These are phyloP conservation scores for Peniophora sp. DNA, from an alignment of 1,284 basidiomycete genomes.

Conservation along the genomic window DNA sequence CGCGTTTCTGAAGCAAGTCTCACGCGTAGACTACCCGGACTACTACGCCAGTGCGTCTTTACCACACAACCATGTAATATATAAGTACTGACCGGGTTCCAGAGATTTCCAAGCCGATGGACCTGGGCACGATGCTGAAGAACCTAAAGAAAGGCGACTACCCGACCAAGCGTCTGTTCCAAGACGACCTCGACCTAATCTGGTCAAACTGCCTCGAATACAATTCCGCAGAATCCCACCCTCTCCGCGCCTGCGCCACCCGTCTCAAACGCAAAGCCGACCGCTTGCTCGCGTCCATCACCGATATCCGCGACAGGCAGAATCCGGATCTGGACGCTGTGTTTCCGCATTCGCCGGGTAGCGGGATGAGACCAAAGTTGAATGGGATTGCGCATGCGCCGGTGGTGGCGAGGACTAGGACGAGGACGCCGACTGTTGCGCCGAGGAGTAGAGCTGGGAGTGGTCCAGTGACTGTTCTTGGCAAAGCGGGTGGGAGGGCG, in stretches of 20 bases:
- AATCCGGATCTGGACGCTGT: conserved; percentile 34
- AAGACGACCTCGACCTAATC: conserved; percentile 89
- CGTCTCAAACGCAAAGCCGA: conserved; percentile 78
- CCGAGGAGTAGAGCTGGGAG: background rate
- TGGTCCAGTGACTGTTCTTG: background rate
- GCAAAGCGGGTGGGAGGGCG: background rate
- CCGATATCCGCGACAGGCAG: conserved; percentile 76
- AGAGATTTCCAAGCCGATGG: conserved; percentile 93
- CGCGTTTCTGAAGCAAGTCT: conserved; percentile 85
- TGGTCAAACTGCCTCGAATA: conserved; percentile 95
- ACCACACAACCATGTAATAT: conserved; percentile 1
- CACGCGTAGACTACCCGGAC: conserved; percentile 81
- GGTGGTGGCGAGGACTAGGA: background rate
- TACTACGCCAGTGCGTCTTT: conserved; percentile 71
- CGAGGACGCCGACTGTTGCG: conserved; percentile 34
- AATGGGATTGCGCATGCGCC: background rate
- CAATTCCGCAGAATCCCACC: conserved; percentile 85
- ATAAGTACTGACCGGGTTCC: conserved; percentile 8
- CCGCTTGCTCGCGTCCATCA: conserved; percentile 79
- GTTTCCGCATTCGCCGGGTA: background rate
- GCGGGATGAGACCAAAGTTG: too few species aligned
- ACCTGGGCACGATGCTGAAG: conserved; percentile 85
- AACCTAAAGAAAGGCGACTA: conserved; percentile 89
- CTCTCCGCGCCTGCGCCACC: conserved; percentile 70
- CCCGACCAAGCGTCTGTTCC: conserved; percentile 92